Evolutionary conservation across 495 filamentous ascomycete species (phyloP), one percentile per base, ranked within the genome.

Genomic region (Immersiella caudata): DNA sequence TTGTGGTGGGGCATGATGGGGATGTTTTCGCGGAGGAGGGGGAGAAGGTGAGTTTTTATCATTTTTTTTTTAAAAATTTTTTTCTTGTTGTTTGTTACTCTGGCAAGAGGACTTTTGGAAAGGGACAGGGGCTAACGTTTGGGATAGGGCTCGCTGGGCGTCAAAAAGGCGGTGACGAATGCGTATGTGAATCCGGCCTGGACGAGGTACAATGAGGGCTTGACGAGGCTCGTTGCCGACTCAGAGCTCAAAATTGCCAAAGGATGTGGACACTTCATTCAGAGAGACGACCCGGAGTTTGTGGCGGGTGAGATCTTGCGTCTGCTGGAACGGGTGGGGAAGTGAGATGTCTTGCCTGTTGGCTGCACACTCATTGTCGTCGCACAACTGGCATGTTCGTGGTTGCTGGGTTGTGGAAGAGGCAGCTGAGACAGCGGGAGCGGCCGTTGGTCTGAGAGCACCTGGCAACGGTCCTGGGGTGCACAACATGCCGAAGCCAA

Each of bases 1-100:
- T 79, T 5, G 85, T 90, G 1, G 82, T 89, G 2, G 87, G 86
- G 0, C 88, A 90, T 74, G 88, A 89, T 65, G 83, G 82, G 72
- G 82, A 85, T 9, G 73, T 74, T 8, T 90, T 91, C 72, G 85
- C 83, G 0, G 73, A 83, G 33, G 82, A 88, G 69, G 81, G 79
- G 55, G 72, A 79, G 50, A 55, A 55, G 52, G 52, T 55, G 2
- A 2, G 52, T 55, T 2, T 52, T 22, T 52, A n/a, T n/a, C 49
- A 52, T 52, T n/a, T 52, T 52, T 9, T 25, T 57, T 58, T 27
- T 25, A 26, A 26, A 20, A 26, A 33, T 33, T 33, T 33, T 4
- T 33, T 33, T 33, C 29, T 33, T n/a, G n/a, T n/a, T n/a, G n/a
- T n/a, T n/a, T n/a, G n/a, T n/a, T n/a, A n/a, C n/a, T n/a, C n/a